These are phyloP conservation scores for Bonnemaisonia californica DNA, from an alignment of 31 red algal genomes.

Conservation along the genomic window DNA sequence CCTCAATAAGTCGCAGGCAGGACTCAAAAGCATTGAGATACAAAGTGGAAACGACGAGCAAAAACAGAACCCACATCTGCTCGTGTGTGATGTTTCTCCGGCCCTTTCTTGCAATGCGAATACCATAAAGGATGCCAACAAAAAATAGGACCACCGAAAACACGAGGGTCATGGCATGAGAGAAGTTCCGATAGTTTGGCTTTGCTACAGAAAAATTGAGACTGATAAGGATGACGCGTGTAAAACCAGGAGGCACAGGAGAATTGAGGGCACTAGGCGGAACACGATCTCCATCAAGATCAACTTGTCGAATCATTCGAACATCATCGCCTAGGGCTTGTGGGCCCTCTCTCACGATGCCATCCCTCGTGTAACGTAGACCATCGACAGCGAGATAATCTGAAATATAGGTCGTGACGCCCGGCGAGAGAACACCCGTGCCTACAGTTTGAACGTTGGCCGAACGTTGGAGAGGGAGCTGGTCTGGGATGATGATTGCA, in stretches of 20 bases:
- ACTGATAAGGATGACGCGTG: neutral
- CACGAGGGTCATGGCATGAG: neutral
- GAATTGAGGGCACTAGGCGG: neutral
- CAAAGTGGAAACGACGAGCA: conserved; percentile 21
- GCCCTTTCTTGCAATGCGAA: conserved; percentile 33
- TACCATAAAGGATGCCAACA: conserved; percentile 20
- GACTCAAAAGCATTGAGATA: conserved; percentile 51
- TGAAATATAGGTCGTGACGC: neutral
- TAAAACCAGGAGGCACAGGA: neutral
- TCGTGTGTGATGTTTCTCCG: conserved; percentile 52
- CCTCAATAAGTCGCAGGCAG: conserved; percentile 13
- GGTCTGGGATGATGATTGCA: neutral
- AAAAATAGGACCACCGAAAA: conserved; percentile 31
- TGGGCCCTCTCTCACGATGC: neutral
- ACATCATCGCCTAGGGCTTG: neutral
- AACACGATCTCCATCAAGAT: neutral
- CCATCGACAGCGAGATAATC: neutral
- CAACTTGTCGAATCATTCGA: neutral
- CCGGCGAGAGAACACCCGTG: neutral
- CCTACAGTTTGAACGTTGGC: neutral
- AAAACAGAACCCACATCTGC: conserved; percentile 75
- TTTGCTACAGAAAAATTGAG: neutral
- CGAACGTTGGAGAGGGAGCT: neutral
- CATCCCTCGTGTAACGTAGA: neutral
- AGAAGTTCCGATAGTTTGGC: neutral